Evolutionary conservation across 1,284 basidiomycete genomes (phyloP), one percentile per base, ranked within the genome.

Genomic region (Cutaneotrichosporon dermatis): DNA sequence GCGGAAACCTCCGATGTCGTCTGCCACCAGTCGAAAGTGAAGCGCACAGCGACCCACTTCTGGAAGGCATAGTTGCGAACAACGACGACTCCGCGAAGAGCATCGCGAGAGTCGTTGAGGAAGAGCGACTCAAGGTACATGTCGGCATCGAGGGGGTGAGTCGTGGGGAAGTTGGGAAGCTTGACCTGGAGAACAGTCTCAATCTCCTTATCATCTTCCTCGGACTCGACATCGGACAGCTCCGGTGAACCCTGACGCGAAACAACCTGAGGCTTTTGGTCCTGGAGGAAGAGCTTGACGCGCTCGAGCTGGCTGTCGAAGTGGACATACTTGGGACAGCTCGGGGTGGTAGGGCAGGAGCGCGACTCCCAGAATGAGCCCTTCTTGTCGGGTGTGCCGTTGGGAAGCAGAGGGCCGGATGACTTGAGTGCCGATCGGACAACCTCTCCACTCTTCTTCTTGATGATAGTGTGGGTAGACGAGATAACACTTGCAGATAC

Each of bases 21-120:
- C 77, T 92, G 90, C 94, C 95, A 98, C 70, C 83, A 83, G 75
- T 98, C 94, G 67, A 94, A 84, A 2, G 94, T 97, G 79, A 97
- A 98, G 43, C 94, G 86, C 25, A 92, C 85, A 8, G 86, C 88
- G 58, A 97, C 83, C 82, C 85, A 87, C 79, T 97, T 97, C 69
- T 90, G 83, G 78, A 87, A 97, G 3, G 90, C 85, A 50, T 96
- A 72, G 75, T 97, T 97, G 68, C 86, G 84, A 61, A 95, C 90
- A 51, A 86, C 84, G 40, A 93, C 84, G 42, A 82, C 82, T 16
- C 94, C 95, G 36, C 83, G 79, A 66, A 80, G 81, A 54, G 88
- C 82, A 51, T 80, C 78, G 11, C 75, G 70, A 64, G 90, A 89
- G 36, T 85, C 80, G 33, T 85, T 82, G 43, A 97, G 77, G 55